Evolutionary conservation across 805 yeast species (phyloP), one percentile per base, ranked within the genome.

Genomic region (Wickerhamomyces pijperi): DNA sequence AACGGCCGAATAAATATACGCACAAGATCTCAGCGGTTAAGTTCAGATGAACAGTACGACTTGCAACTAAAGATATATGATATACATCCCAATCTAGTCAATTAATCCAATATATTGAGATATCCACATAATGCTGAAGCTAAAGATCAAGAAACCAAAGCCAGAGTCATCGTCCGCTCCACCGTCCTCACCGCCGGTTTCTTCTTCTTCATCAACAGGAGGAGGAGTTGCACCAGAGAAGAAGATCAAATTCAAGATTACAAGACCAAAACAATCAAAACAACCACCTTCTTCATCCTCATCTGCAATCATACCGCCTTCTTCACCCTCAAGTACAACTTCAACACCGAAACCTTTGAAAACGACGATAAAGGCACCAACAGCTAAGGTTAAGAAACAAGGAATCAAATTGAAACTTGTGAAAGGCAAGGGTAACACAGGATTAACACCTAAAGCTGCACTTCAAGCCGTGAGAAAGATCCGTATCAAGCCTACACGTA

Each of bases 401-500:
- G 23, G 23, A 31, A 6, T 31, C 8, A 31, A 31, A 17, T 4
- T 31, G 13, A 31, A 31, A 31, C 9, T 31, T 17, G 6, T 9
- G 5, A 31, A 31, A 31, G n/a, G n/a, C n/a, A n/a, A n/a, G n/a
- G n/a, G n/a, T n/a, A n/a, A n/a, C n/a, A n/a, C n/a, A n/a, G n/a
- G n/a, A n/a, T n/a, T n/a, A n/a, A n/a, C 33, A 31, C 5, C 19
- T 8, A 31, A 31, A 31, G 4, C 19, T 5, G 17, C 13, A 6
- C n/a, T 15, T 6, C 19, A 7, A 15, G 12, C 19, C 9, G 33
- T 31, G 19, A 31, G 19, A 18, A 32, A 35, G 32, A 65, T 78
- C 43, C 56, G 76, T 39, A 68, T 76, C 41, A 73, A 72, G 45
- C 76, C 80, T 1, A 67, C 69, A 4, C 66, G 95, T 49, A 68